Evolutionary conservation across 495 filamentous ascomycete species (phyloP).

Genomic region (Bombardia bombarda): DNA sequence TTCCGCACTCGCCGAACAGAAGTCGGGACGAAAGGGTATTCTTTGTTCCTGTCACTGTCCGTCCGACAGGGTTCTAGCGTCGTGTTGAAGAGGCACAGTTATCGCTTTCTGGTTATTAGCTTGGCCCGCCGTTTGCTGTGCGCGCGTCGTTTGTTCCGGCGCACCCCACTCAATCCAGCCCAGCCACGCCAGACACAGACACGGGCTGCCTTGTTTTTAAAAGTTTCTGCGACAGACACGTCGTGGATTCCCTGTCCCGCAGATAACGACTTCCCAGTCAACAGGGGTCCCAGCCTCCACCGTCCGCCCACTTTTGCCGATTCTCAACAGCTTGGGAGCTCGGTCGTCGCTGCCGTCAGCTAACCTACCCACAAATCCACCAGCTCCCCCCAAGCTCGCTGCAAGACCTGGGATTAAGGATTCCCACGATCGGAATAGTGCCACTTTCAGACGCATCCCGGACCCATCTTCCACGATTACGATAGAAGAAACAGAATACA

Average conservation of each 20-base stretch:
- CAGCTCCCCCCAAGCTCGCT: neutral
- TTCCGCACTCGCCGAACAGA: too few species aligned
- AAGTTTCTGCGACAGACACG: constrained; percentile 10
- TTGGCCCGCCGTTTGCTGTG: neutral
- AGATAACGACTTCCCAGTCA: constrained; percentile 1
- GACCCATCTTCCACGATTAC: constrained; percentile 8
- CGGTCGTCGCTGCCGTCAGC: neutral
- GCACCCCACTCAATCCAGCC: constrained; percentile 3
- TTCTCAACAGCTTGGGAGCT: neutral
- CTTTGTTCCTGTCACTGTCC: too few species aligned
- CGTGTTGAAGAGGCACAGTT: neutral
- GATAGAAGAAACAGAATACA: constrained; percentile 13
- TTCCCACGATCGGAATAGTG: neutral
- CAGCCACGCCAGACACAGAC: neutral
- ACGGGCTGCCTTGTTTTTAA: constrained; percentile 14
- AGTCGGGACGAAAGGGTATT: neutral
- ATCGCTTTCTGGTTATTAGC: too few species aligned
- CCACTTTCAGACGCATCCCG: neutral
- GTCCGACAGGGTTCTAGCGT: neutral
- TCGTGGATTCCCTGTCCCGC: constrained; percentile 5
- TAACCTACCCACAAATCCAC: neutral
- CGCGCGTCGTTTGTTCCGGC: constrained; percentile 1
- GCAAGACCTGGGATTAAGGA: neutral
- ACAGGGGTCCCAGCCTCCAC: constrained; percentile 2
- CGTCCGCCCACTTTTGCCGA: neutral